Conservation (phyloP, 805 yeast species). For the Cephaloascus fragrans region DNA sequence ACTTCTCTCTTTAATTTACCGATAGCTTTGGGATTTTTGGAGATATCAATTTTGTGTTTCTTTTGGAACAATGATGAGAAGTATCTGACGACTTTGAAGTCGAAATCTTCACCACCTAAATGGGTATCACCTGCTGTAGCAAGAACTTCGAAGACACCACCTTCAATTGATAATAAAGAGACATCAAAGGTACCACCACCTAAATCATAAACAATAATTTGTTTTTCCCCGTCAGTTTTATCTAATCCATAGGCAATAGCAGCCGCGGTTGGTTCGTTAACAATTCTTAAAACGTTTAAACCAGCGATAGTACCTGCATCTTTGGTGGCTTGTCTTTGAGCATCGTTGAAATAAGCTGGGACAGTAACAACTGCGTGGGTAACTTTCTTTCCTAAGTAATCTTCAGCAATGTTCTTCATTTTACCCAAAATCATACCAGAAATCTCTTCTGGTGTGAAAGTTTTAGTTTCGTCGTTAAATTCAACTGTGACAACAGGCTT, state of each 20-base stretch:
- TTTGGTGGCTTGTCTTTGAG: conserved; percentile 97
- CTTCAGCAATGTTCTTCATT: conserved; percentile 93
- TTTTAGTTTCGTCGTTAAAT: conserved; percentile 78
- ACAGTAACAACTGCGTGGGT: conserved; percentile 90
- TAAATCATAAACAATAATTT: conserved; percentile 84
- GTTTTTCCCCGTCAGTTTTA: conserved; percentile 72
- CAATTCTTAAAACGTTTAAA: conserved; percentile 86
- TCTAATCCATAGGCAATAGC: conserved; percentile 36
- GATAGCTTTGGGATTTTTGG: conserved; percentile 74
- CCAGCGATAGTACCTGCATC: conserved; percentile 97
- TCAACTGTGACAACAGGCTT: conserved; percentile 86
- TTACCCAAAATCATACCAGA: conserved; percentile 87
- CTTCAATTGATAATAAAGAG: conserved; percentile 76
- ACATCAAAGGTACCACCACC: conserved; percentile 99
- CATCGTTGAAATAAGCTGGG: conserved; percentile 95
- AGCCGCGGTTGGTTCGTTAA: conserved; percentile 74
- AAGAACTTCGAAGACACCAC: conserved; percentile 86
- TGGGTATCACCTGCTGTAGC: conserved; percentile 96
- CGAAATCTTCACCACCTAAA: conserved; percentile 97
- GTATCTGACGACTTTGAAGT: conserved; percentile 80
- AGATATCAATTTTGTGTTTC: conserved; percentile 80
- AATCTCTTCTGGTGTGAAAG: conserved; percentile 89
- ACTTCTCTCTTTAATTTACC: conserved; percentile 95
- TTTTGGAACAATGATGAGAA: conserved; percentile 90
- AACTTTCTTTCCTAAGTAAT: conserved; percentile 74